Evolutionary conservation across 371 early-diverging fungal genomes (phyloP), one percentile per base, ranked within the genome.

Genomic region (Chytridiales sp.): DNA sequence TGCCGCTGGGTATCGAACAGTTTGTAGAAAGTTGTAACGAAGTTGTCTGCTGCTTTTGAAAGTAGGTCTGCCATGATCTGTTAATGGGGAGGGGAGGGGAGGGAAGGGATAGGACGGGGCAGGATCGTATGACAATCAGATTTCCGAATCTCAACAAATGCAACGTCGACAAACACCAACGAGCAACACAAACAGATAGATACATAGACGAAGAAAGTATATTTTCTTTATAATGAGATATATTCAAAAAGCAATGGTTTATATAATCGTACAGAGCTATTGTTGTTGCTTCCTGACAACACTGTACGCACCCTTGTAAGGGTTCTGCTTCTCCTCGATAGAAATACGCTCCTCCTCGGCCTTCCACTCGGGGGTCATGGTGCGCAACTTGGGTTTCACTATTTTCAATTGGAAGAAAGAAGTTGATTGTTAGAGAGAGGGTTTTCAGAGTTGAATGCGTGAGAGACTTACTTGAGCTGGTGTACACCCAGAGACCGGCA

Each of bases 351-450:
- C 88, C 69, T 89, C 81, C 47, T 89, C 91, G 72, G 92, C 93
- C 75, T 89, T 84, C 95, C 96, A 96, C 81, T 97, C 95, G 75
- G 86, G 89, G 81, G 75, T 87, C 67, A 84, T 68, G 56, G 96
- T 93, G 36, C 63, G 70, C 49, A 89, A 87, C 26, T 55, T 56
- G 56, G 82, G 85, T 66, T 87, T 80, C 55, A 74, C 80, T 76
- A 81, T 82, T 76, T 36, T 56, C 38, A 24, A 19, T 3, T 1
- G 43, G 29, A 24, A 43, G 22, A 27, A 54, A 49, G 9, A 26
- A n/a, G 24, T 21, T 44, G 40, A 57, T 47, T 15, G 29, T 53
- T n/a, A 58, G 8, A 21, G 26, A 13, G 29, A 57, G 6, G 30
- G 2, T 24, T 41, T 30, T 38, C 31, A 43, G 38, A 30, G 26